Base-by-base conservation (phyloP, 1,284 basidiomycete genomes). In the Malassezia japonica region DNA sequence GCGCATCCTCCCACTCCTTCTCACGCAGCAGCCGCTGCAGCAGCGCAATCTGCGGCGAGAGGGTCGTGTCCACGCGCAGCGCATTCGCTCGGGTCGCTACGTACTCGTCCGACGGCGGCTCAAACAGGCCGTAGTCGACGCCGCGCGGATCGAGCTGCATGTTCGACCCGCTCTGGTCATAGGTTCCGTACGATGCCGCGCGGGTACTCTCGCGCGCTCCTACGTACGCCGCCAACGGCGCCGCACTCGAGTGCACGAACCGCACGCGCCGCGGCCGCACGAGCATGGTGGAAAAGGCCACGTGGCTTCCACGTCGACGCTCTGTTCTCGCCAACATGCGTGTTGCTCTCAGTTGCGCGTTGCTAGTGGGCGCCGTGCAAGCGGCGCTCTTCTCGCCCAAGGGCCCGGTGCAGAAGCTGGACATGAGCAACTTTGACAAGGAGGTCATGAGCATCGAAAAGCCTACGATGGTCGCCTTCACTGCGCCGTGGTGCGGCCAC, bases 401-500 rank as follows among this genome's bases (percentile, higher is more conserved):
- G 42, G 57, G 62, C 16, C 62, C 62, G 21, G 69, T 72, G 16
- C 48, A 59, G 48, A 40, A 61, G 34, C 29, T 70, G 38, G 56
- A 48, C 32, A 10, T 44, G 2, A 28, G 43, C 27, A 62, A 60
- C 50, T 72, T 72, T 51, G 57, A 64, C 23, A 48, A 48, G n/a
- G 67, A 72, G n/a, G 60, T 70, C 21, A 62, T 68, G 16, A 39
- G 54, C 31, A 64, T 69, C 20, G 67, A 74, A 48, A 75, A 75
- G 46, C 72, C 73, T 24, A 66, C 72, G 10, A 46, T 75, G 48
- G 74, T 71, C 32, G 65, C 70, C 10, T 76, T 75, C 59, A 70
- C 68, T 27, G 74, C 75, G 1, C 74, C 74, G 6, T 75, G 74
- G 74, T 73, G 62, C 43, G 65, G 47, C 41, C 87, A 94, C 72